phyloP scores from a whole-genome alignment of 345 rosid genomes.

The Clausena lansium region DNA sequence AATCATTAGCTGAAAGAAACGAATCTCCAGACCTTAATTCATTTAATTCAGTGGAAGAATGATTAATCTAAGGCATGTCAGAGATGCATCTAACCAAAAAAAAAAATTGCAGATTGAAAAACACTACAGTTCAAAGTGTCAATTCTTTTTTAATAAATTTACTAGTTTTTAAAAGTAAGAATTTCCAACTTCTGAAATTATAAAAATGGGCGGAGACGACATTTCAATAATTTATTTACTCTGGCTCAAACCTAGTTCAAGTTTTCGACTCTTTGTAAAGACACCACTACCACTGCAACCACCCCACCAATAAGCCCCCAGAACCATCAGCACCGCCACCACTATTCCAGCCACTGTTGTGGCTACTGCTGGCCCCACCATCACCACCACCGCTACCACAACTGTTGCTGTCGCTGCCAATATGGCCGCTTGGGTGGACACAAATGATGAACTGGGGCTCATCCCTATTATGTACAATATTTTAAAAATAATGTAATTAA shows the following conservation, averaged over 20 bases:
- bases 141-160: neutral
- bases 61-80: neutral
- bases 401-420: constrained; percentile 68
- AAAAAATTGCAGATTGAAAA: neutral
- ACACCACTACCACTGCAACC: constrained; percentile 70
- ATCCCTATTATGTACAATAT: constrained; percentile 85
- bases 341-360: constrained; percentile 60
- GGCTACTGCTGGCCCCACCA: constrained; percentile 63
- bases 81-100: neutral
- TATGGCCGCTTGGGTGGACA: constrained; percentile 79
- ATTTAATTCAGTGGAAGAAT: neutral
- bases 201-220: constrained; percentile 10
- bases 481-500: constrained; percentile 35
- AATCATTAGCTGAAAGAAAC: constrained; percentile 8
- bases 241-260: constrained; percentile 61
- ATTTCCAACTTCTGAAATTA: neutral
- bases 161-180: neutral
- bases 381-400: constrained; percentile 74
- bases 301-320: constrained; percentile 83
- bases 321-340: constrained; percentile 72
- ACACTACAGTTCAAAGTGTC: neutral
- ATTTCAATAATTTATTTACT: constrained; percentile 18
- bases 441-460: constrained; percentile 73
- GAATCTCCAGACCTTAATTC: neutral
- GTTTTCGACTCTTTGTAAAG: constrained; percentile 53